Evolutionary conservation across 169 alveolate genomes (phyloP), one percentile per base, ranked within the genome.

Genomic region (Toxoplasma gondii): DNA sequence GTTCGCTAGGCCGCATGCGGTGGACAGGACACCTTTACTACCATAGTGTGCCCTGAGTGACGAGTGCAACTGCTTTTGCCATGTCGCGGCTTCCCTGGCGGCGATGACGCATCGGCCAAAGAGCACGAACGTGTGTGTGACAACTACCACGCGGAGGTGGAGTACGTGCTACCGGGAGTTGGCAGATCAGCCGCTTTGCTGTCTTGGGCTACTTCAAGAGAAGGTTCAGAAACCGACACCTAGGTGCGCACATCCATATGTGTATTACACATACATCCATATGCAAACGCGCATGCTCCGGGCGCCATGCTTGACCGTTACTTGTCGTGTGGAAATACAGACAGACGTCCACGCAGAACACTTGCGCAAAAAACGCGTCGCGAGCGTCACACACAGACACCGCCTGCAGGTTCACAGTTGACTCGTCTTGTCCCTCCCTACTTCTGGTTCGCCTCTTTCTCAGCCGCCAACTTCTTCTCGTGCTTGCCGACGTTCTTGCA

Each of bases 401-500:
- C 74, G 74, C 74, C 24, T 64, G 74, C 74, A 27, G 34, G 74
- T 64, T 64, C 74, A 64, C 74, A 27, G 29, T 16, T 27, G 74
- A 64, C n/a, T 19, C 74, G 74, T 16, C 22, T 22, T 27, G 74
- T 64, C 74, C 22, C 74, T 64, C 74, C 43, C 45, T 38, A 78
- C 36, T 92, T 80, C 41, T 39, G 17, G 39, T 80, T 83, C 36
- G 81, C 94, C 94, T 78, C 94, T 38, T 31, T 53, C 91, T 74
- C 80, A 29, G 69, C 87, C 9, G 91, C 91, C 53, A 80, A 44
- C 86, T 38, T 92, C 94, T 80, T 81, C 74, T 27, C 94, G 91
- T 80, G 91, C 91, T 74, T 80, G 38, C 94, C 91, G 64, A 78
- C 95, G 87, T 80, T 94, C 94, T 95, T 94, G 88, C 87, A 74